phyloP scores from a whole-genome alignment of 2,329 filamentous ascomycete genomes.

The Arthrocladium fulminans region DNA sequence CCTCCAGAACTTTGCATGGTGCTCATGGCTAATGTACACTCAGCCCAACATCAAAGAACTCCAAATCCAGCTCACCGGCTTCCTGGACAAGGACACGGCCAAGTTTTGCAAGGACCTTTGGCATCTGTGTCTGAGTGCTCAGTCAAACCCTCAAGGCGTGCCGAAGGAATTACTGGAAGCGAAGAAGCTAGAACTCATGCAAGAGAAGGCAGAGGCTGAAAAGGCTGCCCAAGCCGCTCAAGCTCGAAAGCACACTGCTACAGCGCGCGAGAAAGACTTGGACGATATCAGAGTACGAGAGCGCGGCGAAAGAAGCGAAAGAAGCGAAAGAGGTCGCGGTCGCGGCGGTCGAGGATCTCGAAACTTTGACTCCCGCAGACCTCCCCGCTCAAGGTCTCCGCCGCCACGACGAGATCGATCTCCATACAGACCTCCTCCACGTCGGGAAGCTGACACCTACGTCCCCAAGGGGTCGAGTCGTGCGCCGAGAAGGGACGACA shows the following conservation, averaged over 20 bases:
- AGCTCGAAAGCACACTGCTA: slow-evolving; percentile 32
- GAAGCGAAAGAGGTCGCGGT: slow-evolving; percentile 27
- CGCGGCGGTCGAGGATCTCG: slow-evolving; percentile 28
- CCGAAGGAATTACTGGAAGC: slow-evolving; percentile 91
- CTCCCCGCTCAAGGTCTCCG: slow-evolving; percentile 44
- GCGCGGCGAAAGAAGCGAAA: slow-evolving; percentile 30
- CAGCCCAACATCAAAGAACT: slow-evolving; percentile 93
- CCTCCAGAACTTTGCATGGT: neutral
- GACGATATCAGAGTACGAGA: slow-evolving; percentile 55
- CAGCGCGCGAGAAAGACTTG: slow-evolving; percentile 60
- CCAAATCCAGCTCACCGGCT: slow-evolving; percentile 89
- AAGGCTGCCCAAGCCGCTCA: slow-evolving; percentile 40
- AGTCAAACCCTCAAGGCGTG: slow-evolving; percentile 78
- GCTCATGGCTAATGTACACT: slow-evolving; percentile 7
- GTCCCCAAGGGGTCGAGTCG: slow-evolving; percentile 39
- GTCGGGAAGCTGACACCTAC: slow-evolving; percentile 50
- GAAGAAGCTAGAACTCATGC: slow-evolving; percentile 88
- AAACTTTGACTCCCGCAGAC: slow-evolving; percentile 41
- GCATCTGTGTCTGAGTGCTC: slow-evolving; percentile 83
- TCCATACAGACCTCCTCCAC: slow-evolving; percentile 37
- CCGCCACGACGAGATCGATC: slow-evolving; percentile 43
- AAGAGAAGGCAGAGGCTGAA: slow-evolving; percentile 69
- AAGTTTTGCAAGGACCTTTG: slow-evolving; percentile 89
- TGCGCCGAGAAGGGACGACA: slow-evolving; percentile 6
- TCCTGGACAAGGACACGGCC: slow-evolving; percentile 84